A percentile compares a stretch with the other conserved stretches of the same genome.
Conservation (phyloP, 208 protist genomes). For the Zelonia costaricensis region DNA sequence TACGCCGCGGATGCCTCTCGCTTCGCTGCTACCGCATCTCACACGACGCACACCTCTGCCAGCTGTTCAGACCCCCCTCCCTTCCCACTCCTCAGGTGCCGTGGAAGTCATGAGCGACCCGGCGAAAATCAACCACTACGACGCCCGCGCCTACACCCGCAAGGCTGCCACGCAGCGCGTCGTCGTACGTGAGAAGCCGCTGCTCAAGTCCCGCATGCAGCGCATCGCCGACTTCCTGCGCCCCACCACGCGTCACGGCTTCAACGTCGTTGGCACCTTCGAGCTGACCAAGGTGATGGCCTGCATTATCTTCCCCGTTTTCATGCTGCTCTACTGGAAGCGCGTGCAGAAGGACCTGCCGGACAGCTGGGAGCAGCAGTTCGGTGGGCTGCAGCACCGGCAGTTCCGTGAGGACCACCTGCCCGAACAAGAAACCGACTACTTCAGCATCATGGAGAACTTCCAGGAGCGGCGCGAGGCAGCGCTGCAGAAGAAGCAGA, state of each 20-base stretch:
- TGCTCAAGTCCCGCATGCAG: conserved; percentile 74
- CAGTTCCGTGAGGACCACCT: conserved; percentile 73
- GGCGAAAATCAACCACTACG: conserved; percentile 68
- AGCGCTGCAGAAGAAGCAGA: conserved; percentile 67
- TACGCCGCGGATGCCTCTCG: too few relatives aligned
- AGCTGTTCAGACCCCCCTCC: too few relatives aligned
- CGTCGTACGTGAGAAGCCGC: conserved; percentile 78
- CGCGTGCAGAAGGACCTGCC: conserved; percentile 66
- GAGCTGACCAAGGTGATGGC: conserved; percentile 80
- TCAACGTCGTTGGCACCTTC: conserved; percentile 63
- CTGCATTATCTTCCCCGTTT: conserved; percentile 77
- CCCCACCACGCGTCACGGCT: conserved; percentile 59
- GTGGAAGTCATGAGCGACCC: conserved; percentile 37
- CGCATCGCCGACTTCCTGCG: conserved; percentile 61
- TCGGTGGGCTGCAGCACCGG: conserved; percentile 73
- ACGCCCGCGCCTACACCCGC: conserved; percentile 65
- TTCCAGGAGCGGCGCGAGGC: conserved; percentile 74
- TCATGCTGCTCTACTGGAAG: conserved; percentile 86
- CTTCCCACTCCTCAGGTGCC: too few relatives aligned
- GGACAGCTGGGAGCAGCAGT: conserved; percentile 78
- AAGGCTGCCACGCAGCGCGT: conserved; percentile 56
- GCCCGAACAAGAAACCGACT: conserved; percentile 65
- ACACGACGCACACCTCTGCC: too few relatives aligned
- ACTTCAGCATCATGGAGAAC: conserved; percentile 82
- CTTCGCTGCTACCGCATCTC: too few relatives aligned